phyloP scores from a whole-genome alignment of 2,329 filamentous ascomycete genomes.

The Aspergillus sp. region DNA sequence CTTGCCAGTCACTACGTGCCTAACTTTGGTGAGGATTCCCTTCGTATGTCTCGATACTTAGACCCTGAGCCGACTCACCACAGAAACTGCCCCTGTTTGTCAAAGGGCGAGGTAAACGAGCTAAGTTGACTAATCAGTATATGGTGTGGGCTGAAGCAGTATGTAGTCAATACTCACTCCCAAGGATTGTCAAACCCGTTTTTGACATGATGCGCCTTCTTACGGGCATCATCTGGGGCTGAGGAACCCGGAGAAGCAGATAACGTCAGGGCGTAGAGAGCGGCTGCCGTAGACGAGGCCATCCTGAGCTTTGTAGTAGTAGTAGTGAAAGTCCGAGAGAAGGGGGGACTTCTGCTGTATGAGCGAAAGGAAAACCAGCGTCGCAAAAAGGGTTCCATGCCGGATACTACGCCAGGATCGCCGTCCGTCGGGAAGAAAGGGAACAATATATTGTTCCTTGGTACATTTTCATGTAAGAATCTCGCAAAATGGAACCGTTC shows the following conservation, averaged over 20 bases:
- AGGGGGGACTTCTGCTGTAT: conserved; percentile 5
- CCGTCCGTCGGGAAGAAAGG: neutral
- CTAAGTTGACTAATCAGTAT: conserved; percentile 15
- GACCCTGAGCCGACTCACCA: neutral
- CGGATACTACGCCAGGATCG: neutral
- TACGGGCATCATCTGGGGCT: conserved; percentile 39
- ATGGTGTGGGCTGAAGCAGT: neutral
- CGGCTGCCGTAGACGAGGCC: conserved; percentile 36
- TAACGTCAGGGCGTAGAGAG: conserved; percentile 44
- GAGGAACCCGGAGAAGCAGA: conserved; percentile 34
- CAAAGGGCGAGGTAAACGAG: conserved; percentile 21
- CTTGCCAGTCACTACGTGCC: conserved; percentile 45
- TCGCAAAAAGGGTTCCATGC: conserved; percentile 17
- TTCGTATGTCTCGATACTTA: neutral
- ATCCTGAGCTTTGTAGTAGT: conserved; percentile 31
- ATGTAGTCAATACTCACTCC: conserved; percentile 34
- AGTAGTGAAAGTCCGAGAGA: conserved; percentile 10
- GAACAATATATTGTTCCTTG: neutral
- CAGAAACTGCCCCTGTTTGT: neutral
- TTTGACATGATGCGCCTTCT: conserved; percentile 42
- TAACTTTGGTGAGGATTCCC: neutral
- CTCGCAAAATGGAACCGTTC: neutral
- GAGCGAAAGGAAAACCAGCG: conserved; percentile 24
- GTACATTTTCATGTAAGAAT: neutral
- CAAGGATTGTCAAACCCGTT: conserved; percentile 46